These are phyloP conservation scores for Cicer pinnatifidum DNA, from an alignment of 306 rosid genomes.

Conservation along the genomic window DNA sequence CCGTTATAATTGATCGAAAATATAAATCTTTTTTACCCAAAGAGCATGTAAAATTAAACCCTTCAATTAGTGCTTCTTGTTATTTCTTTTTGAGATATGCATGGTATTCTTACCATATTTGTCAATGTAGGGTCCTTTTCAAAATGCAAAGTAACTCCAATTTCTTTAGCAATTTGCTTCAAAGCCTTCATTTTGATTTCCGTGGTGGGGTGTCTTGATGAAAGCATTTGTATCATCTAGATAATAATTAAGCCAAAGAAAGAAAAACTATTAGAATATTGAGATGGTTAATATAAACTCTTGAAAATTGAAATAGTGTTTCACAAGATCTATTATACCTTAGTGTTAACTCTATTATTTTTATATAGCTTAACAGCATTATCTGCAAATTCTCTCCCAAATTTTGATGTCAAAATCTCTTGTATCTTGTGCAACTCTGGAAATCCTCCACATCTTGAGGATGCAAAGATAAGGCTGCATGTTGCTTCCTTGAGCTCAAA, in stretches of 20 bases:
- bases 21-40: no score
- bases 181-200: constrained; percentile 55
- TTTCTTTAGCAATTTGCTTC: constrained; percentile 54
- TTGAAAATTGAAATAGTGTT: background rate
- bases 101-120: constrained; percentile 43
- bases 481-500: constrained; percentile 64
- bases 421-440: constrained; percentile 73
- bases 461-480: constrained; percentile 66
- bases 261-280: constrained; percentile 21
- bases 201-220: constrained; percentile 40
- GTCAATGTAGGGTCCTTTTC: constrained; percentile 46
- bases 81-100: constrained; percentile 9
- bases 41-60: no score
- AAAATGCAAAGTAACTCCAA: constrained; percentile 56
- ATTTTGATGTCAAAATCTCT: constrained; percentile 52
- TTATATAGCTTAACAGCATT: constrained; percentile 55
- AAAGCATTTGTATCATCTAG: constrained; percentile 67
- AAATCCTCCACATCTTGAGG: constrained; percentile 77
- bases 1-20: no score
- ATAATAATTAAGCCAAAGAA: constrained; percentile 31
- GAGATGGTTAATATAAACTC: background rate
- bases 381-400: constrained; percentile 62
- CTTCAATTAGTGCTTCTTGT: background rate
- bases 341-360: constrained; percentile 61
- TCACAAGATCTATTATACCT: constrained; percentile 45